Conservation (phyloP, 176 grass and related monocot species). For the Puccinellia tenuiflora region DNA sequence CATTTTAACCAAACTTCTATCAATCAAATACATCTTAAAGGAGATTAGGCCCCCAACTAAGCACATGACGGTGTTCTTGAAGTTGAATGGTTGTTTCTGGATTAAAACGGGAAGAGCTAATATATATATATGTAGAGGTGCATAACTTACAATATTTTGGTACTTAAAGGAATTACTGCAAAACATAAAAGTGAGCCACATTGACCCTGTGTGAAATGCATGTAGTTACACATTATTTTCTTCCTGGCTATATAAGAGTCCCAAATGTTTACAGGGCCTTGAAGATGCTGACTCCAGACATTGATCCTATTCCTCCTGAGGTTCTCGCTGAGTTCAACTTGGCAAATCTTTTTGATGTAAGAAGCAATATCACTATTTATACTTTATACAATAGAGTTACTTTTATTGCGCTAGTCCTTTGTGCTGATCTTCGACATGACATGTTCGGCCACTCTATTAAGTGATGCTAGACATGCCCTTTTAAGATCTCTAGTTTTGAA, state of each 20-base stretch:
- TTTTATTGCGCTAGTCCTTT: not conserved
- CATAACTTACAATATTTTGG: not conserved
- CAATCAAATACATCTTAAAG: not conserved
- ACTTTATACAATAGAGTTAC: constrained; percentile 2
- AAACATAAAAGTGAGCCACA: not conserved
- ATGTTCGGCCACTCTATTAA: not conserved
- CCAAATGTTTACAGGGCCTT: constrained; percentile 53
- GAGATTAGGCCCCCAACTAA: not conserved
- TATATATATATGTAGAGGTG: not conserved
- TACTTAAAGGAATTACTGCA: constrained; percentile 18
- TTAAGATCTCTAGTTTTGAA: constrained; percentile 3
- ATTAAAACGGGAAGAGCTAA: not conserved
- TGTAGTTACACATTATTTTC: constrained; percentile 23
- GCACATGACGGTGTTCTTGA: not conserved
- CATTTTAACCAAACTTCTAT: not conserved
- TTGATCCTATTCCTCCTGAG: constrained; percentile 84
- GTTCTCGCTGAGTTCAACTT: constrained; percentile 86
- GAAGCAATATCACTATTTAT: constrained; percentile 21
- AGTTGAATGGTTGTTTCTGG: constrained; percentile 21
- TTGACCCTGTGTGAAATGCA: constrained; percentile 6
- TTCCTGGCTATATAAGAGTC: constrained; percentile 16
- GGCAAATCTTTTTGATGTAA: constrained; percentile 80
- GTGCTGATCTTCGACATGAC: not conserved
- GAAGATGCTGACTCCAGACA: constrained; percentile 64
- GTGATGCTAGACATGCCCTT: not conserved